Base-by-base conservation (phyloP, 2,329 filamentous ascomycete species). In the Thielaviopsis populi region DNA sequence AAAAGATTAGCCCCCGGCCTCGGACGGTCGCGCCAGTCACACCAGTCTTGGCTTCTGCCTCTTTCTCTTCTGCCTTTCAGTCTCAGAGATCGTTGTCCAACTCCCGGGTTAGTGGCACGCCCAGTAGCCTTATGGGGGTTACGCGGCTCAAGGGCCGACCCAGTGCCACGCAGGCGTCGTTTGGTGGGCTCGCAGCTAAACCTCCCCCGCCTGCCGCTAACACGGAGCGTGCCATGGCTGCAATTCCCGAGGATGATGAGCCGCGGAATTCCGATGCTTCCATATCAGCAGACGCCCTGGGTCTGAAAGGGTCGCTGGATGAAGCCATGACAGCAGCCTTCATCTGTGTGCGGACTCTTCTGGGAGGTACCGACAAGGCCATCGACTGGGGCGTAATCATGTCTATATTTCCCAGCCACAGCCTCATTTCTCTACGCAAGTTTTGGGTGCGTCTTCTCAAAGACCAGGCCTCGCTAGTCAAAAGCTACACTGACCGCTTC, bases 361-460 rank as follows among this genome's bases (percentile, higher is more conserved):
- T 84, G 6, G 84, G 84, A 10, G 84, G 84, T 6, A 75, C 83
- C 11, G 80, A 83, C 67, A 78, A 80, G 68, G 74, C 76, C 1
- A 75, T 84, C 24, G 84, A 87, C 68, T 85, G 83, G 79, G 83
- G 83, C 10, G 69, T 85, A 48, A 73, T 85, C 65, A 71, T 80
- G 68, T 76, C 76, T 24, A 71, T 83, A 15, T 85, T 83, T 69
- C 83, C 82, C 0, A 74, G 76, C 15, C 75, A 78, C 61, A 78
- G 77, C 4, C 73, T 83, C 13, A 77, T 75, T 33, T 76, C 75
- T 13, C 72, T 87, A 43, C 78, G 77, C 24, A 78, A 77, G 59
- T 80, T 80, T 64, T 87, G 84, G 83, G 75, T 81, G 3, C 79
- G 79, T 48, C 70, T 87, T 54, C 59, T 59, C 17, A 67, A 67